These are phyloP conservation scores for Linderniella brevidens DNA, from an alignment of 257 asterid genomes.

Conservation along the genomic window DNA sequence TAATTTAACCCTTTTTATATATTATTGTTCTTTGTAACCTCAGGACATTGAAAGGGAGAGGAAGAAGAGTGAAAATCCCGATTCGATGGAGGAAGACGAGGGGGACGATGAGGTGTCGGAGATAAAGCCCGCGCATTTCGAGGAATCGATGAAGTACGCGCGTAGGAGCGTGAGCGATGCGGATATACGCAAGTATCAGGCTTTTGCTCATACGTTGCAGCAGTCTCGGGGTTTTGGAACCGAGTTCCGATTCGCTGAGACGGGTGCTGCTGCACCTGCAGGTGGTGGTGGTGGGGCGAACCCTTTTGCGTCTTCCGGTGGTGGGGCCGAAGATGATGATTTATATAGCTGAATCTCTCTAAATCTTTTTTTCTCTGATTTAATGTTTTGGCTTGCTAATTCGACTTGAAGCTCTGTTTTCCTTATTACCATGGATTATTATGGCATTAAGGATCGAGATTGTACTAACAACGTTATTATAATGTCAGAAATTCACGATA, in stretches of 20 bases:
- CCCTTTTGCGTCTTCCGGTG: conserved; percentile 31
- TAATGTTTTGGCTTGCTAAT: too few species aligned
- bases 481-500: too few species aligned
- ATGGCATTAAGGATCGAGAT: too few species aligned
- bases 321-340: conserved; percentile 47
- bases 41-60: conserved; percentile 47
- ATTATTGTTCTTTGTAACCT: background rate
- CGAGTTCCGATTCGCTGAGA: conserved; percentile 46
- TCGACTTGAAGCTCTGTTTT: too few species aligned
- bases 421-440: too few species aligned
- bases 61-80: conserved; percentile 24
- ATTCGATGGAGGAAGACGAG: conserved; percentile 36
- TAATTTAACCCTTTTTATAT: too few species aligned
- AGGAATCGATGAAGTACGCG: conserved; percentile 59
- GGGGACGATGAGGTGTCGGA: conserved; percentile 37
- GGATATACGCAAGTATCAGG: conserved; percentile 62
- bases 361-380: too few species aligned
- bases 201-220: conserved; percentile 48
- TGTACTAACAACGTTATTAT: too few species aligned
- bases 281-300: conserved; percentile 16
- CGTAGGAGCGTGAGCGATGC: conserved; percentile 57
- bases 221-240: conserved; percentile 57
- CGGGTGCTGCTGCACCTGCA: conserved; percentile 16
- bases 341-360: conserved; percentile 19
- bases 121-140: conserved; percentile 47